phyloP scores from a whole-genome alignment of 2,329 filamentous ascomycete genomes.

The Diaporthe longicolla region DNA sequence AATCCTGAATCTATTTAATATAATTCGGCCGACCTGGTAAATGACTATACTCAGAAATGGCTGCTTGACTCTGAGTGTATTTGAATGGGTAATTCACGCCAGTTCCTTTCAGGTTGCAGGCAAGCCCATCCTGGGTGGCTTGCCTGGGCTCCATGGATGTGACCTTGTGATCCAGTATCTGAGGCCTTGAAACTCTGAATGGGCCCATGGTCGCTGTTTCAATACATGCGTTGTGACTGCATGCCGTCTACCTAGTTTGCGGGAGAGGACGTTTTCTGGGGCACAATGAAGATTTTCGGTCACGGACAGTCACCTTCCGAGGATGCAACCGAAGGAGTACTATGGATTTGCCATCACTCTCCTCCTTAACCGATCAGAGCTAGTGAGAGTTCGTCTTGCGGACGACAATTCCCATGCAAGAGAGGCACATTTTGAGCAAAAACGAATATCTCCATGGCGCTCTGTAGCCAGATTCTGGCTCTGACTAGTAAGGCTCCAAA shows the following conservation, averaged over 20 bases:
- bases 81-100: background rate
- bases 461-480: too few species aligned
- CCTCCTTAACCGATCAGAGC: background rate
- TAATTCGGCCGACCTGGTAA: background rate
- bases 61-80: background rate
- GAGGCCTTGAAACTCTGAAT: too few species aligned
- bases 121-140: background rate
- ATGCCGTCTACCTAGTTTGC: background rate
- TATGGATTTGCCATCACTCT: background rate
- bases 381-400: background rate
- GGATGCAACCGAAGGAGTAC: background rate
- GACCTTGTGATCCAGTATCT: background rate
- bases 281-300: background rate
- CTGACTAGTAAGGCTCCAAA: background rate
- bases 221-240: background rate
- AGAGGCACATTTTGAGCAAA: background rate
- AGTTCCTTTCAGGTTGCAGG: background rate
- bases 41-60: too few species aligned
- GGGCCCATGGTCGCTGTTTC: background rate
- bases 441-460: background rate
- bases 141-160: background rate
- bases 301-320: slow-evolving; percentile 1
- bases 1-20: background rate
- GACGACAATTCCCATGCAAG: too few species aligned
- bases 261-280: too few species aligned